A percentile compares a stretch with the other conserved stretches of the same genome.
phyloP scores from a whole-genome alignment of 129 eudicot genomes.

The Helianthus annuus region HanXRQr2.0-SUNRISE NC_035442.2:137532165-137532664 shows the following conservation, averaged over 20 bases:
- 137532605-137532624: too few relatives aligned
- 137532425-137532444: conserved; percentile 13
- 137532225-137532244: too few relatives aligned
- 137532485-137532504: too few relatives aligned
- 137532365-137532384: conserved; percentile 10
- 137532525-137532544: too few relatives aligned
- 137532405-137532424: not conserved
- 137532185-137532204: not conserved
- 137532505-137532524: too few relatives aligned
- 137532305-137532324: not conserved
- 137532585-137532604: too few relatives aligned
- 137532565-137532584: too few relatives aligned
- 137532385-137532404: conserved; percentile 4
- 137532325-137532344: not conserved
- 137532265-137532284: not conserved
- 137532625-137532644: too few relatives aligned
- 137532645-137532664: too few relatives aligned
- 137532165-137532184: not conserved
- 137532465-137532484: too few relatives aligned
- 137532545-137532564: too few relatives aligned
- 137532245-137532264: not conserved
- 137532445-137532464: not conserved
- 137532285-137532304: not conserved
- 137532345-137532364: not conserved
- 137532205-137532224: too few relatives aligned